Percentiles rank a stretch among this genome's conserved stretches.
These are phyloP conservation scores for Aspergillus sp. DNA, from an alignment of 2,329 filamentous ascomycete species.

Conservation along the genomic window DNA sequence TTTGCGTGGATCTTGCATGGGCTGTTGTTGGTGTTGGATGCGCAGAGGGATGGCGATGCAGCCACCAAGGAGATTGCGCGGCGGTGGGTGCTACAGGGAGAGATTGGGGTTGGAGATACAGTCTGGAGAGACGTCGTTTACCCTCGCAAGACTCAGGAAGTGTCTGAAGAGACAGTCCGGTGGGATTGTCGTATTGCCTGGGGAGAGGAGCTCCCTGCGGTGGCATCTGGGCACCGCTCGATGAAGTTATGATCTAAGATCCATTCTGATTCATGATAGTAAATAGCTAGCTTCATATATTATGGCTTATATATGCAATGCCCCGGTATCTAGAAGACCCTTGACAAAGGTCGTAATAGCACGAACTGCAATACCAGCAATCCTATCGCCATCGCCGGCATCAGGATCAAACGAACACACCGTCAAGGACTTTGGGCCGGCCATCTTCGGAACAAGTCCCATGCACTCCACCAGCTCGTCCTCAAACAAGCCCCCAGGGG, in stretches of 20 bases:
- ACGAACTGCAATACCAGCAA: too few relatives aligned
- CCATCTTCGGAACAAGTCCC: too few relatives aligned
- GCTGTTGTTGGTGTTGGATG: constrained; percentile 40
- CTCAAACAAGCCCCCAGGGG: too few relatives aligned
- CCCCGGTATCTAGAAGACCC: too few relatives aligned
- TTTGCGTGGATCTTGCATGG: constrained; percentile 38
- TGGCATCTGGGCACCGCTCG: constrained; percentile 8
- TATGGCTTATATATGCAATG: too few relatives aligned
- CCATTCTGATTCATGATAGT: background rate
- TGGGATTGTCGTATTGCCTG: constrained; percentile 32
- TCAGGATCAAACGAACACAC: too few relatives aligned
- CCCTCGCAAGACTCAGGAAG: background rate
- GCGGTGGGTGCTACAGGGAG: constrained; percentile 34
- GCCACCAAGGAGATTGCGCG: constrained; percentile 35
- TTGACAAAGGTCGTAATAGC: too few relatives aligned
- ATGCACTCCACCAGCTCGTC: too few relatives aligned
- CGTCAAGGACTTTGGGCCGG: too few relatives aligned
- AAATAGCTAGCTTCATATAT: background rate
- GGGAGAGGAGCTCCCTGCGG: constrained; percentile 4
- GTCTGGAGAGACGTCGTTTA: constrained; percentile 26
- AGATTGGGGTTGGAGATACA: constrained; percentile 18
- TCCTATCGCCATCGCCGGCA: too few relatives aligned
- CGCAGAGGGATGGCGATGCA: constrained; percentile 31
- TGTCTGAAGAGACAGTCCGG: constrained; percentile 16
- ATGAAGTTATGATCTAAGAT: constrained; percentile 3